phyloP scores from a whole-genome alignment of 371 early-diverging fungal species.

The Lichtheimia corymbifera region DNA sequence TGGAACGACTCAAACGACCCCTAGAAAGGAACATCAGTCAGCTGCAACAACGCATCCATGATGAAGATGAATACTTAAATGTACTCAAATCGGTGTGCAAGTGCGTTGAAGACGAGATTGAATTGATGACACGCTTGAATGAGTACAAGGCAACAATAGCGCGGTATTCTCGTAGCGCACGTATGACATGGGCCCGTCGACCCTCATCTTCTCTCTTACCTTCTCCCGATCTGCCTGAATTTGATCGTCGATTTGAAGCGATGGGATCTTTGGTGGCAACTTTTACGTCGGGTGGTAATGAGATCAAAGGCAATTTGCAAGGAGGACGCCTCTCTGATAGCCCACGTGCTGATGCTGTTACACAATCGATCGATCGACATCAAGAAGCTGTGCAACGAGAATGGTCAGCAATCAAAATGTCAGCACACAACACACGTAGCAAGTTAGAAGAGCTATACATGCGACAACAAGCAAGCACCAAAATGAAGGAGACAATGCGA shows the following conservation, averaged over 20 bases:
- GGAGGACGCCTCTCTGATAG: constrained; percentile 10
- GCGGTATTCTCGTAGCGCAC: constrained; percentile 18
- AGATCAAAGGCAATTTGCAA: constrained; percentile 13
- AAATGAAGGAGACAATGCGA: constrained; percentile 37
- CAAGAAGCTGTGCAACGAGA: constrained; percentile 31
- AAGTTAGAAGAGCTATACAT: constrained; percentile 37
- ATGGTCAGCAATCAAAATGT: constrained; percentile 36
- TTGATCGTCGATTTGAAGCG: constrained; percentile 31
- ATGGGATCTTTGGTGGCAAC: constrained; percentile 27
- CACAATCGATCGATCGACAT: constrained; percentile 32
- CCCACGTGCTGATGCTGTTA: constrained; percentile 19
- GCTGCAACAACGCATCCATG: constrained; percentile 19
- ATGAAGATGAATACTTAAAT: constrained; percentile 38
- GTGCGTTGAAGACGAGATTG: constrained; percentile 30
- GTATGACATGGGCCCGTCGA: constrained; percentile 15
- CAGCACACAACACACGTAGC: constrained; percentile 36
- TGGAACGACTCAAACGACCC: constrained; percentile 21
- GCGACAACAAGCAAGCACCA: constrained; percentile 31
- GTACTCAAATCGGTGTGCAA: constrained; percentile 28
- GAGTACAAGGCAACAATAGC: constrained; percentile 29
- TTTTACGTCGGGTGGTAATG: constrained; percentile 25
- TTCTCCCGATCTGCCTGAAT: constrained; percentile 35
- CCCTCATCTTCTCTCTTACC: constrained; percentile 15
- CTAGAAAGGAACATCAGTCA: constrained; percentile 29
- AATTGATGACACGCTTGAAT: constrained; percentile 21